Evolutionary conservation across 805 yeast species (phyloP).

Genomic region (Metschnikowia proteae): DNA sequence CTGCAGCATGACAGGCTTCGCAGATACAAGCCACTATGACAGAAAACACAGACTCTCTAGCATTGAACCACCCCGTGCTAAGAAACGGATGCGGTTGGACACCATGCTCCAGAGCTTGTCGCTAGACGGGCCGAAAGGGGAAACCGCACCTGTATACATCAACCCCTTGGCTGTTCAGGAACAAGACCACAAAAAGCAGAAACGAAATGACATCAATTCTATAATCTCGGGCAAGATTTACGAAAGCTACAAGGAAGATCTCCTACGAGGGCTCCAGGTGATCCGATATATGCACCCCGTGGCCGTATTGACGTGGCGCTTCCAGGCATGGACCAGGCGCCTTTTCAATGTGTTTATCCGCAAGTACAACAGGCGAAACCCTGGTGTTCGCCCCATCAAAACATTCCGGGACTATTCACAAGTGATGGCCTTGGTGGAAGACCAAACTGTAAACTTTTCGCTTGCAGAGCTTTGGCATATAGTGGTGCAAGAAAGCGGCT

Average conservation of each 20-base stretch:
- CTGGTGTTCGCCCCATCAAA: slow-evolving; percentile 11
- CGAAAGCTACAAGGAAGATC: slow-evolving; percentile 21
- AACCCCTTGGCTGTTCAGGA: slow-evolving; percentile 14
- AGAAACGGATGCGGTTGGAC: slow-evolving; percentile 32
- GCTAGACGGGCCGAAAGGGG: slow-evolving; percentile 13
- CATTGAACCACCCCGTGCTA: background rate
- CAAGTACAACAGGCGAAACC: slow-evolving; percentile 23
- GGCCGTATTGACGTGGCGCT: slow-evolving; percentile 24
- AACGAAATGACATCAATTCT: slow-evolving; percentile 14
- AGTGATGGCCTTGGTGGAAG: slow-evolving; percentile 22
- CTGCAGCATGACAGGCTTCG: background rate
- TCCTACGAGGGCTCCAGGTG: slow-evolving; percentile 19
- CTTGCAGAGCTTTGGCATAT: slow-evolving; percentile 23
- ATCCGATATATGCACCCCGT: slow-evolving; percentile 26
- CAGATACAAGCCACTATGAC: background rate
- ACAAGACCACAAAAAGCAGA: slow-evolving; percentile 2
- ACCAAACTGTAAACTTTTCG: slow-evolving; percentile 18
- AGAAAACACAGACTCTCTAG: background rate
- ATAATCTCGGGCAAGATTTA: slow-evolving; percentile 24
- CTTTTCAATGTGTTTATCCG: slow-evolving; percentile 34
- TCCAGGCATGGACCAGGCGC: slow-evolving; percentile 34
- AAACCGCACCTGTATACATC: slow-evolving; percentile 3
- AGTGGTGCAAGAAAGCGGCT: slow-evolving; percentile 25
- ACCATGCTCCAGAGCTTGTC: slow-evolving; percentile 24
- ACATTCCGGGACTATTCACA: slow-evolving; percentile 23